Conservation (phyloP, 2,329 filamentous ascomycete genomes). For the Diaporthe longicolla region DNA sequence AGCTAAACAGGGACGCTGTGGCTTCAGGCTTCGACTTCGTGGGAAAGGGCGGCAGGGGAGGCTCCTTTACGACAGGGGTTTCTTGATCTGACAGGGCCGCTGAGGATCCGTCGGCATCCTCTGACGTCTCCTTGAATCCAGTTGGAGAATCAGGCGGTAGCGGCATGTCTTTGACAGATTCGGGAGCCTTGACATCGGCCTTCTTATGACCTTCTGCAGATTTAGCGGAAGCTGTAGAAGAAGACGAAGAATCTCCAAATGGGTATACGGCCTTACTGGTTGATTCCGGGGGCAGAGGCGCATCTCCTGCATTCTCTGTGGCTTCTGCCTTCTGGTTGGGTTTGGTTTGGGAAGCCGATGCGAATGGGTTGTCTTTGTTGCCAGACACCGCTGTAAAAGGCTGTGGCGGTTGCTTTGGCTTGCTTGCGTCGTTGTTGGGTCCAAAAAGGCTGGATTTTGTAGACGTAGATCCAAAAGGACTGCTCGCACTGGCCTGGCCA, state of each 20-base stretch:
- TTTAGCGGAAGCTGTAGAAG: conserved; percentile 61
- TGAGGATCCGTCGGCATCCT: conserved; percentile 27
- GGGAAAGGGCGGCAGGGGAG: conserved; percentile 49
- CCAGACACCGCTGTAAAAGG: conserved; percentile 35
- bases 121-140: conserved; percentile 50
- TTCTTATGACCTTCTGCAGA: conserved; percentile 50
- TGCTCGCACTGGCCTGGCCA: conserved; percentile 41
- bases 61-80: conserved; percentile 43
- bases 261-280: conserved; percentile 67
- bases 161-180: conserved; percentile 46
- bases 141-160: conserved; percentile 53
- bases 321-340: conserved; percentile 53
- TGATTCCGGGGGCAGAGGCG: conserved; percentile 68
- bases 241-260: conserved; percentile 66
- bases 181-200: conserved; percentile 38
- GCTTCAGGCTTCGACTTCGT: conserved; percentile 44
- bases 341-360: conserved; percentile 16
- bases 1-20: conserved; percentile 46
- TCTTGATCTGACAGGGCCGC: conserved; percentile 33
- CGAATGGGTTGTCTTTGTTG: conserved; percentile 24
- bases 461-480: conserved; percentile 41
- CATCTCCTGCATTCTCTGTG: conserved; percentile 48
- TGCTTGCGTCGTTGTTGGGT: conserved; percentile 42
- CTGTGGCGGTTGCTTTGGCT: conserved; percentile 44
- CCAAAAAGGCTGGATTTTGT: conserved; percentile 43